Evolutionary conservation across 306 rosid genomes (phyloP).

Genomic region (Vigna unguiculata): DNA sequence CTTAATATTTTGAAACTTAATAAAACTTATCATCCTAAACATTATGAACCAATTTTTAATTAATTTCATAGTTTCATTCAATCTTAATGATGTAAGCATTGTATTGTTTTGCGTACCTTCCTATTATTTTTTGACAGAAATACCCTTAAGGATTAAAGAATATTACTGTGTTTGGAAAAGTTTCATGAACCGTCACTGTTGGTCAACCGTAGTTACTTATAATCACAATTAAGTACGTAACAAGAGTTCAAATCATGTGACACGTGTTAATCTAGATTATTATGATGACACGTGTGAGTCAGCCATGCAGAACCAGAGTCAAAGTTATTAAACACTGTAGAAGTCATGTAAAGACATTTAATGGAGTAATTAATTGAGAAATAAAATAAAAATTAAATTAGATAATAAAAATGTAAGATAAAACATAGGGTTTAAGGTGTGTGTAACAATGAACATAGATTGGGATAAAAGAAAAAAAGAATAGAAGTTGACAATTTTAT

Average conservation of each 20-base stretch:
- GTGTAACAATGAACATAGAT: too few species aligned
- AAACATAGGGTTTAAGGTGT: too few species aligned
- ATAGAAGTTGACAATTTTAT: too few species aligned
- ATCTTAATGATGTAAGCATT: not conserved
- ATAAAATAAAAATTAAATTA: not conserved
- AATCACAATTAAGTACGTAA: slow-evolving; percentile 56
- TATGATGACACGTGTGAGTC: slow-evolving; percentile 43
- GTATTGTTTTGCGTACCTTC: not conserved
- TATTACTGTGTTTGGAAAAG: slow-evolving; percentile 5
- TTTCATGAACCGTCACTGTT: slow-evolving; percentile 26
- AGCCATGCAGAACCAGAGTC: slow-evolving; percentile 26
- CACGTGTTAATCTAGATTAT: slow-evolving; percentile 45
- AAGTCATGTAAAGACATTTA: slow-evolving; percentile 11
- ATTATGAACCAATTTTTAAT: not conserved
- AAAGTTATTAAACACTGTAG: not conserved
- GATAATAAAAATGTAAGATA: too few species aligned
- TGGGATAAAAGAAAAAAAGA: too few species aligned
- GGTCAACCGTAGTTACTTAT: slow-evolving; percentile 36
- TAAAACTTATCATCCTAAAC: too few species aligned
- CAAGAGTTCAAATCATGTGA: not conserved
- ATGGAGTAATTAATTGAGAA: not conserved
- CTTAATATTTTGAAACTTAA: too few species aligned
- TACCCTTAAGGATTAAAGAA: slow-evolving; percentile 7
- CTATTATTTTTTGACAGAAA: slow-evolving; percentile 32
- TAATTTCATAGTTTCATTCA: not conserved